Evolutionary conservation across 2,329 filamentous ascomycete genomes (phyloP).

Genomic region (Grosmannia clavigera): DNA sequence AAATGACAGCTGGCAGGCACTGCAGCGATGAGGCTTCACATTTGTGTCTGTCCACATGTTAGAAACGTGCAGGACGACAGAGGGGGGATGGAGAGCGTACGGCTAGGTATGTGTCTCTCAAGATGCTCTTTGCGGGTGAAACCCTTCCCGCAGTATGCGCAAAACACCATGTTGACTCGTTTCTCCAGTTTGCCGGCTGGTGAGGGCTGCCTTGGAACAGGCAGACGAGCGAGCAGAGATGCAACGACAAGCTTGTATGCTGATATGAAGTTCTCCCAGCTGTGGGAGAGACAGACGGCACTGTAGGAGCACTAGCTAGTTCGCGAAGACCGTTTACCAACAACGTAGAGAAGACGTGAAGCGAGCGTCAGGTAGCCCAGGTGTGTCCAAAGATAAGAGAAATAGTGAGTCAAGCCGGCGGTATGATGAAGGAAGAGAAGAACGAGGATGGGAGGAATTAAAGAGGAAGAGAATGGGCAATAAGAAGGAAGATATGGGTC

Average conservation of each 20-base stretch:
- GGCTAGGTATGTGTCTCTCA: constrained; percentile 40
- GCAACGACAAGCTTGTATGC: neutral
- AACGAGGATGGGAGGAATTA: neutral
- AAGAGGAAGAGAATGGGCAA: neutral
- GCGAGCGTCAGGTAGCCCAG: neutral
- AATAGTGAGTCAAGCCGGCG: neutral
- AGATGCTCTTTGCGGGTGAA: constrained; percentile 45
- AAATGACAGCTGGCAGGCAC: constrained; percentile 35
- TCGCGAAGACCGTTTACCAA: neutral
- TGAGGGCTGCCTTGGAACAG: neutral
- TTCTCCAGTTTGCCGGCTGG: neutral
- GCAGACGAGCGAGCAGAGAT: neutral
- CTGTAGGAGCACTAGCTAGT: too few relatives aligned
- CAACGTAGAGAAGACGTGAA: neutral
- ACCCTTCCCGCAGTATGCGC: constrained; percentile 40
- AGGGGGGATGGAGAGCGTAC: constrained; percentile 22
- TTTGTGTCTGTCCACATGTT: constrained; percentile 33
- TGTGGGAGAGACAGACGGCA: neutral
- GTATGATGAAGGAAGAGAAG: constrained; percentile 1
- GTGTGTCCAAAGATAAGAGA: neutral
- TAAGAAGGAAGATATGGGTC: neutral
- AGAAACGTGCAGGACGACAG: neutral
- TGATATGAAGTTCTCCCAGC: neutral
- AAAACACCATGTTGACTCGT: constrained; percentile 28
- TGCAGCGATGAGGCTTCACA: constrained; percentile 40